Conservation (phyloP, 2,329 filamentous ascomycete species). For the Alternaria incomplexa region DNA sequence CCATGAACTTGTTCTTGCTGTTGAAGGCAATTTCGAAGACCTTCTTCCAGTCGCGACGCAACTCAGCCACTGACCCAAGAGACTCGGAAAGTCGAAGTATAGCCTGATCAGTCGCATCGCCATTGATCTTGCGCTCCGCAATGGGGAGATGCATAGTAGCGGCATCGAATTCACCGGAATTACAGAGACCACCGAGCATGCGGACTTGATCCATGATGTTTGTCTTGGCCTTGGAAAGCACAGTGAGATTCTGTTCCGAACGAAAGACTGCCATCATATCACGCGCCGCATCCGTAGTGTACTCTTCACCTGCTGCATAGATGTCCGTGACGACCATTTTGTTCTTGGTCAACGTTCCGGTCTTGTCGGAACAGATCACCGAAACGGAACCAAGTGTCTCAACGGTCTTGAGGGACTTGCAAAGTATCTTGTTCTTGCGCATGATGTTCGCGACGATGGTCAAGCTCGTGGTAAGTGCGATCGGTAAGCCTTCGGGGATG, state of each 20-base stretch:
- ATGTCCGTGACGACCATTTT: conserved; percentile 76
- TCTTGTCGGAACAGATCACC: conserved; percentile 79
- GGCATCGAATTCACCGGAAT: conserved; percentile 76
- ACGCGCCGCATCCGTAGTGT: conserved; percentile 60
- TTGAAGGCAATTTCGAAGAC: conserved; percentile 71
- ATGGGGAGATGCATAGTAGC: conserved; percentile 66
- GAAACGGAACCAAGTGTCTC: conserved; percentile 77
- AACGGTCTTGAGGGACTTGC: conserved; percentile 80
- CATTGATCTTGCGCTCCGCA: conserved; percentile 68
- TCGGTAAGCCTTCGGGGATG: conserved; percentile 66
- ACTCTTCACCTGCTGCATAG: conserved; percentile 61
- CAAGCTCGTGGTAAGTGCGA: conserved; percentile 61
- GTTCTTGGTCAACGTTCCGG: conserved; percentile 72
- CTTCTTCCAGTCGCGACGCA: conserved; percentile 68
- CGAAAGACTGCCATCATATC: conserved; percentile 37
- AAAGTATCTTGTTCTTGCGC: conserved; percentile 77
- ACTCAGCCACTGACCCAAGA: conserved; percentile 65
- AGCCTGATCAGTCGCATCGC: conserved; percentile 78
- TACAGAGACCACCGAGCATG: conserved; percentile 70
- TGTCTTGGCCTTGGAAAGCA: conserved; percentile 30
- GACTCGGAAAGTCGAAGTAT: conserved; percentile 74
- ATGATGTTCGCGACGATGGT: conserved; percentile 80
- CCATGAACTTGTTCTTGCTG: conserved; percentile 85
- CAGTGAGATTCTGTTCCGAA: conserved; percentile 47
- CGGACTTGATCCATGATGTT: conserved; percentile 61